phyloP scores from a whole-genome alignment of 768 basidiomycete genomes.

The Obba rivulosa region DNA sequence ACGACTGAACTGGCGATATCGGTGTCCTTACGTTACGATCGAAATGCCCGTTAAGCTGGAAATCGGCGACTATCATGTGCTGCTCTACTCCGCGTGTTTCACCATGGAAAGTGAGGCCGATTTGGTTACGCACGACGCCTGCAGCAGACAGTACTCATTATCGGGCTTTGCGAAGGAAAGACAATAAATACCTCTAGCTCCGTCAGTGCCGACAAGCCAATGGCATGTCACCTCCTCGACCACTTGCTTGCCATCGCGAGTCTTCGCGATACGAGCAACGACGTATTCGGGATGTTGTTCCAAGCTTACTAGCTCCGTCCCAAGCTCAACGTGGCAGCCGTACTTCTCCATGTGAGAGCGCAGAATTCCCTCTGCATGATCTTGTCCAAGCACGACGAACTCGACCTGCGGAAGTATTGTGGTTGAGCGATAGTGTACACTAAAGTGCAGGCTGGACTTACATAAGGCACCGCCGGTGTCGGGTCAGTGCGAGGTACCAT shows the following conservation, averaged over 20 bases:
- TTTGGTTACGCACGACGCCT: slow-evolving; percentile 33
- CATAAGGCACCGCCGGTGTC: slow-evolving; percentile 12
- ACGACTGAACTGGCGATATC: too few species aligned
- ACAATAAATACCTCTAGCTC: slow-evolving; percentile 25
- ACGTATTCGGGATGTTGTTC: slow-evolving; percentile 30
- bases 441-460: slow-evolving; percentile 4
- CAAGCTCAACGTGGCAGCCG: slow-evolving; percentile 29
- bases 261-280: slow-evolving; percentile 21
- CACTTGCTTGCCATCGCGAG: slow-evolving; percentile 10
- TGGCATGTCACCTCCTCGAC: slow-evolving; percentile 21
- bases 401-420: too few species aligned
- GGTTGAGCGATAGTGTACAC: too few species aligned
- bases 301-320: slow-evolving; percentile 28
- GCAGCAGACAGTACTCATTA: not conserved
- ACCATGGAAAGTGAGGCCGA: slow-evolving; percentile 38
- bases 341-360: slow-evolving; percentile 21
- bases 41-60: slow-evolving; percentile 27
- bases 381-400: too few species aligned
- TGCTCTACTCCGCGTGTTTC: slow-evolving; percentile 26
- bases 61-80: slow-evolving; percentile 29
- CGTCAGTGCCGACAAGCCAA: slow-evolving; percentile 39
- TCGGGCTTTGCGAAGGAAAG: not conserved
- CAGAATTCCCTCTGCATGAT: slow-evolving; percentile 25
- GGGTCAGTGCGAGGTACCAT: not conserved
- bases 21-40: slow-evolving; percentile 21